phyloP scores from a whole-genome alignment of 2,329 filamentous ascomycete genomes.

The Stachybotrys chartarum region DNA sequence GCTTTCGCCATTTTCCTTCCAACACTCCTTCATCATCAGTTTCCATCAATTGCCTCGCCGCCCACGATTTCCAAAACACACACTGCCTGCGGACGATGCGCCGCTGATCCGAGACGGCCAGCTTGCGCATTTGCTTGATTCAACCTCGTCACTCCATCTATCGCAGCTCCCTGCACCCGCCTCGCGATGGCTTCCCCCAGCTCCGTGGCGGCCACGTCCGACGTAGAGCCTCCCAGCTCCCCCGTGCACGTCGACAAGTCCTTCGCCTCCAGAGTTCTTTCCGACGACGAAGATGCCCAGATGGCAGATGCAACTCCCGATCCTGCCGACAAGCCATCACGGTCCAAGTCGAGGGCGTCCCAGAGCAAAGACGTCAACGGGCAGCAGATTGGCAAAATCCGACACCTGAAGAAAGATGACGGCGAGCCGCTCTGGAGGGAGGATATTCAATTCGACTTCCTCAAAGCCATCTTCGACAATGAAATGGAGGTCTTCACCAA shows the following conservation, averaged over 20 bases:
- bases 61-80: neutral
- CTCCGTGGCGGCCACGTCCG: conserved; percentile 34
- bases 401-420: conserved; percentile 82
- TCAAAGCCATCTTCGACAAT: conserved; percentile 73
- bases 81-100: conserved; percentile 5
- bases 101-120: conserved; percentile 6
- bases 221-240: conserved; percentile 38
- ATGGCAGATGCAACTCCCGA: conserved; percentile 37
- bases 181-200: conserved; percentile 31
- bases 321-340: conserved; percentile 29
- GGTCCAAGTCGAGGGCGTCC: conserved; percentile 25
- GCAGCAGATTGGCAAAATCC: conserved; percentile 58
- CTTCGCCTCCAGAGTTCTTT: conserved; percentile 35
- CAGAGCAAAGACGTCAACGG: conserved; percentile 26
- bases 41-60: neutral
- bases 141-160: neutral
- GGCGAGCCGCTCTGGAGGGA: conserved; percentile 80
- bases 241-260: conserved; percentile 37
- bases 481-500: conserved; percentile 77
- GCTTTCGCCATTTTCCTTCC: neutral
- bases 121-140: neutral
- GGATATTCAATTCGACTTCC: conserved; percentile 85
- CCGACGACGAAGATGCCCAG: conserved; percentile 40
- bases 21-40: neutral
- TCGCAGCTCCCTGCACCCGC: conserved; percentile 1